These are phyloP conservation scores for Alternaria sp. DNA, from an alignment of 2,329 filamentous ascomycete genomes.

Conservation along the genomic window DNA sequence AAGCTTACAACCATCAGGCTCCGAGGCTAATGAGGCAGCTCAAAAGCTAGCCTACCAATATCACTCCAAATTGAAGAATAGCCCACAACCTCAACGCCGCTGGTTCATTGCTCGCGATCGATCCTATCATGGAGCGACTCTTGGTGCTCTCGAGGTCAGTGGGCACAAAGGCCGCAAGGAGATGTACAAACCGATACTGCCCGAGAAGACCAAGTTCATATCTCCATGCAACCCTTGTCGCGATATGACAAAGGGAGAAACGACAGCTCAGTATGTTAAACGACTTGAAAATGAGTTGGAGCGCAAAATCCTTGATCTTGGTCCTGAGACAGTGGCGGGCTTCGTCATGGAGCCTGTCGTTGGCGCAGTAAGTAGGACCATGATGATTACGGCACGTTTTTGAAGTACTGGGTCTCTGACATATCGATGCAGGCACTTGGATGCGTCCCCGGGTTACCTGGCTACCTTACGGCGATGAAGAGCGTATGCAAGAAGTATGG, in stretches of 20 bases:
- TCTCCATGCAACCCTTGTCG: conserved; percentile 74
- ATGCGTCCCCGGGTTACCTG: conserved; percentile 70
- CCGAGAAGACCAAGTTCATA: conserved; percentile 66
- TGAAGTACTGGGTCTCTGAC: conserved; percentile 1
- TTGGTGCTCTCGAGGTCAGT: conserved; percentile 71
- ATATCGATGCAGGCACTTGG: conserved; percentile 64
- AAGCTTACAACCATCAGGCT: conserved; percentile 43
- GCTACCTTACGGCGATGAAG: conserved; percentile 75
- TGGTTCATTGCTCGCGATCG: conserved; percentile 71
- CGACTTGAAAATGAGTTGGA: conserved; percentile 72
- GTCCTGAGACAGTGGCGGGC: conserved; percentile 71
- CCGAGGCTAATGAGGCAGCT: conserved; percentile 73
- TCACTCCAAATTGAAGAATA: conserved; percentile 62
- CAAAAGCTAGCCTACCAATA: conserved; percentile 74
- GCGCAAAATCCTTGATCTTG: conserved; percentile 68
- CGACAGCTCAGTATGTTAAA: conserved; percentile 66
- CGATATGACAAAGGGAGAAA: conserved; percentile 61
- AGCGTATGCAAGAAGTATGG: conserved; percentile 74
- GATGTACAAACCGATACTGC: conserved; percentile 68
- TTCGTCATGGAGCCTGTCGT: conserved; percentile 79
- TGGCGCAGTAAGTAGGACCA: conserved; percentile 66
- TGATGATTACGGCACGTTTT: background rate
- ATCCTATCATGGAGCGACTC: conserved; percentile 75
- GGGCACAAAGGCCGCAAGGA: conserved; percentile 68
- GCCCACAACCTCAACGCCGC: conserved; percentile 62